Percentiles rank a stretch among this genome's conserved stretches.
phyloP scores from a whole-genome alignment of 305 asterid species.

The Fraxinus latifolia region DNA sequence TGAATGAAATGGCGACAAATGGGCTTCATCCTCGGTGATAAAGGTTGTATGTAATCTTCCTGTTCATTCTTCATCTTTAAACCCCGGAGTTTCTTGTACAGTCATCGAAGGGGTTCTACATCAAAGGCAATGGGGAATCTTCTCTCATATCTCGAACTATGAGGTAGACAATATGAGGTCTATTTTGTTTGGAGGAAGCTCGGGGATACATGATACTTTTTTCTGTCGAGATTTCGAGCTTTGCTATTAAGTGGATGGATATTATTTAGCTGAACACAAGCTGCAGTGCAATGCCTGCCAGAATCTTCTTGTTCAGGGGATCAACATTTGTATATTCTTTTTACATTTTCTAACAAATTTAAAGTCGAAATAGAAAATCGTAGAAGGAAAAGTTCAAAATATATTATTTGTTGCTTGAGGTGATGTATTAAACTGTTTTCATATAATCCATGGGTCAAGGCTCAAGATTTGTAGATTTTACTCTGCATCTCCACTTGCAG shows the following conservation, averaged over 20 bases:
- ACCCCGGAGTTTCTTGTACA: constrained; percentile 35
- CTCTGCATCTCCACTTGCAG: neutral
- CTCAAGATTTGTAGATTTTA: neutral
- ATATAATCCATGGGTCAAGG: neutral
- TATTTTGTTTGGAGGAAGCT: neutral
- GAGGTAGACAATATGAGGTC: neutral
- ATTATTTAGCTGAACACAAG: neutral
- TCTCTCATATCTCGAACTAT: neutral
- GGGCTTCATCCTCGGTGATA: constrained; percentile 6
- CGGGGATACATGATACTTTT: neutral
- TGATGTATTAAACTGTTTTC: neutral
- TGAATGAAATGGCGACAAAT: constrained; percentile 1
- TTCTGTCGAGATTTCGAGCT: neutral
- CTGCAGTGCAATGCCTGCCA: neutral
- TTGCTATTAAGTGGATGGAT: neutral
- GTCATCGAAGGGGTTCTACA: constrained; percentile 18
- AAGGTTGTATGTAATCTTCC: constrained; percentile 16
- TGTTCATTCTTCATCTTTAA: constrained; percentile 23
- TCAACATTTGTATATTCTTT: neutral
- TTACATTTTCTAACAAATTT: neutral
- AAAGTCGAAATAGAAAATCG: neutral
- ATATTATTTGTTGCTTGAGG: neutral
- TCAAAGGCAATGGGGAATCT: neutral
- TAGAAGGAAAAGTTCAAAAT: neutral
- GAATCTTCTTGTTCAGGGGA: neutral